Evolutionary conservation across 75 land plant genomes (phyloP), one percentile per base, ranked within the genome.

Genomic region (Adiantum capillusveneris): DNA sequence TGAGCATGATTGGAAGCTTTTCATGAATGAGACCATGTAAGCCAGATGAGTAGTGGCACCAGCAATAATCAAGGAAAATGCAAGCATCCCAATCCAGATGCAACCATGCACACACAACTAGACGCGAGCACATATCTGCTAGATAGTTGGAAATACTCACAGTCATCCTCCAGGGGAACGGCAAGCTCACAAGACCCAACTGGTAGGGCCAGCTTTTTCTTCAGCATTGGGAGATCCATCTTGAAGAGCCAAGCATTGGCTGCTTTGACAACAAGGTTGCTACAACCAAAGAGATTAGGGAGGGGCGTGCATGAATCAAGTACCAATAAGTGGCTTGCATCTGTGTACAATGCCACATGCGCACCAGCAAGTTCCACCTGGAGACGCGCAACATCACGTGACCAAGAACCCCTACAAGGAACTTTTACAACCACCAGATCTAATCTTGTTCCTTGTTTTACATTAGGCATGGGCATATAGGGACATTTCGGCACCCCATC

Each of bases 141-240:
- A 9, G 9, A 34, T 34, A 34, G 37, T 46, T n/a, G 55, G 16
- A 53, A 11, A 5, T 11, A 41, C 61, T 21, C 21, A 83, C 88
- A 82, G 76, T 76, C 68, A 28, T 61, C 66, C 50, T 68, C 49
- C 11, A 80, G 61, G 37, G 86, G 82, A 36, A 86, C 73, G 37
- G 96, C 27, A 56, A 90, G 87, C 59, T 89, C 77, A 73, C 95
- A 89, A 2, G 90, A 86, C 12, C 95, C 95, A 50, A 83, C 84
- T 29, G 95, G 95, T 48, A 86, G 81, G 36, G 62, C 58, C 22
- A 86, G 62, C 63, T 75, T 75, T 31, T 76, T 71, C 64, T 65
- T 74, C 44, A 89, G 22, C 6, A 1, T 65, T 42, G 59, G 65
- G 24, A 81, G 61, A 27, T 83, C 54, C 6, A 85, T 81, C 59